A percentile compares a stretch with the other conserved stretches of the same genome.
Conservation (phyloP, 148 eudicot species). For the Diospyros kaki region DNA sequence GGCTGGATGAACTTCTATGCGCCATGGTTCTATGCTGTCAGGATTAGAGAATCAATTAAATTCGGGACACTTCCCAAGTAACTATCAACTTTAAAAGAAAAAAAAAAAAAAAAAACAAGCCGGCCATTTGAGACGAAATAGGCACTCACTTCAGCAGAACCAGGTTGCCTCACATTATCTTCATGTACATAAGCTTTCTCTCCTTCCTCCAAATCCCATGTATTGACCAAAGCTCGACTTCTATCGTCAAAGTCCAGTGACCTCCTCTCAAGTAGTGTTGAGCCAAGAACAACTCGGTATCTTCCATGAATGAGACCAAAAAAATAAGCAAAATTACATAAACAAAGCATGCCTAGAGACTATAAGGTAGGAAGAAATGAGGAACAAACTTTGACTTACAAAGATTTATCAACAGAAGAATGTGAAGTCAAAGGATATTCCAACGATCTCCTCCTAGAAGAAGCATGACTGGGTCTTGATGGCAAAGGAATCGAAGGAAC, state of each 20-base stretch:
- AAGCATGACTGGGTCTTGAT: conserved; percentile 18
- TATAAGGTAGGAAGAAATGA: neutral
- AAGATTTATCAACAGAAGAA: conserved; percentile 25
- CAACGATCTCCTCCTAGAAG: conserved; percentile 28
- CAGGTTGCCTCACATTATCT: conserved; percentile 14
- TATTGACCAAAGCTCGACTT: conserved; percentile 15
- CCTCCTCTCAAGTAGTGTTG: conserved; percentile 14
- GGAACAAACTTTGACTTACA: conserved; percentile 28
- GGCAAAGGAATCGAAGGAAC: conserved; percentile 52
- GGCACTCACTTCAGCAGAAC: conserved; percentile 23
- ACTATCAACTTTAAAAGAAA: neutral
- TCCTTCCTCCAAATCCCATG: conserved; percentile 22
- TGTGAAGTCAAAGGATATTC: conserved; percentile 22
- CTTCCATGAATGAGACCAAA: conserved; percentile 13
- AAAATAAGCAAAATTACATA: neutral
- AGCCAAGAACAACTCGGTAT: conserved; percentile 36
- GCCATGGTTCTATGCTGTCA: conserved; percentile 22
- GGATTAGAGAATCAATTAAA: conserved; percentile 8
- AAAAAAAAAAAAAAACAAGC: neutral
- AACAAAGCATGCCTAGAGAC: neutral
- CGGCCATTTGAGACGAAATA: neutral
- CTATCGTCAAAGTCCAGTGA: conserved; percentile 24
- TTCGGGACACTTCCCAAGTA: neutral
- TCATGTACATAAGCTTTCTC: conserved; percentile 11
- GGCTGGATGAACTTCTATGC: conserved; percentile 28